phyloP scores from a whole-genome alignment of 495 filamentous ascomycete species.

The Talaromyces trachyspermus region DNA sequence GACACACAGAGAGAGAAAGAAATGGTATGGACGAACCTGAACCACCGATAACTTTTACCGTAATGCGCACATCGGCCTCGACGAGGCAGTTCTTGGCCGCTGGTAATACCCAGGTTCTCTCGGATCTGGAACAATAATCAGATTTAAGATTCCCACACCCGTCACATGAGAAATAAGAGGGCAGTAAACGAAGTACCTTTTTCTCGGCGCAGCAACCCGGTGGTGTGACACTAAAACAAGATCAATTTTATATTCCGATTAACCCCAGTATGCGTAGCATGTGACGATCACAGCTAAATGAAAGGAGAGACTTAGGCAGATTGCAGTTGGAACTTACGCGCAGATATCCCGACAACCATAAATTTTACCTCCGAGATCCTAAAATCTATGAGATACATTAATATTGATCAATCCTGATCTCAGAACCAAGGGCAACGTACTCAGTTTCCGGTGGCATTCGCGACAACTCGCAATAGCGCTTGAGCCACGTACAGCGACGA shows the following conservation, averaged over 20 bases:
- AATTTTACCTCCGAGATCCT: constrained; percentile 77
- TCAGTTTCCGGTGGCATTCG: constrained; percentile 77
- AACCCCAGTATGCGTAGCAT: background rate
- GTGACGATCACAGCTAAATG: background rate
- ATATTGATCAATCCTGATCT: background rate
- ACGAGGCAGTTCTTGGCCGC: constrained; percentile 69
- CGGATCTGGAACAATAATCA: constrained; percentile 17
- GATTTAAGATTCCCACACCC: no score
- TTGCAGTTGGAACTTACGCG: constrained; percentile 22
- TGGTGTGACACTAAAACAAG: constrained; percentile 5
- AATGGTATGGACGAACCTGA: constrained; percentile 56
- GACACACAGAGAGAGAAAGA: no score
- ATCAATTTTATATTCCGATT: background rate
- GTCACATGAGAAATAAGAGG: no score
- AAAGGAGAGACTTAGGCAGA: background rate
- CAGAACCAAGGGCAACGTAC: constrained; percentile 24
- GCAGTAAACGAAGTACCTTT: constrained; percentile 25
- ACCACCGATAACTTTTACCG: constrained; percentile 76
- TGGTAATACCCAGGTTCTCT: constrained; percentile 71
- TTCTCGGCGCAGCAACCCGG: constrained; percentile 38
- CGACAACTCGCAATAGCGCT: constrained; percentile 71
- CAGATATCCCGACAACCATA: constrained; percentile 55
- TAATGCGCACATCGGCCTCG: constrained; percentile 76
- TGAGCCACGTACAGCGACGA: constrained; percentile 68
- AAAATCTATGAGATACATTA: constrained; percentile 43